Base-by-base conservation (phyloP, 495 filamentous ascomycete genomes). In the Halenospora varia region DNA sequence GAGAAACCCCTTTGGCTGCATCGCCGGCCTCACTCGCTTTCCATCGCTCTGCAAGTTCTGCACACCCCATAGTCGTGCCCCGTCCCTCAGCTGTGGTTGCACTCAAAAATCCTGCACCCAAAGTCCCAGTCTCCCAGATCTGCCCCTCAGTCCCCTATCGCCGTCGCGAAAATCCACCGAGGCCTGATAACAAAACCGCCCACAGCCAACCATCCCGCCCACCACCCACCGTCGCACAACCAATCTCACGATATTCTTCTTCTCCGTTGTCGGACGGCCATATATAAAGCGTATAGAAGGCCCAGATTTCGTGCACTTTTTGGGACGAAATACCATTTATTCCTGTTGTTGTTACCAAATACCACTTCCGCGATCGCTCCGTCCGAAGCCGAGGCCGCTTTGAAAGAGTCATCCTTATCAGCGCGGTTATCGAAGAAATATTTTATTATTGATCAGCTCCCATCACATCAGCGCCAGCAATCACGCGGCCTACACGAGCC, bases 381-480 rank as follows among this genome's bases (percentile, higher is more conserved):
- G 13, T 13, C 48, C 25, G 55, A 9, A 2, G 47, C 47, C 47
- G 47, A 49, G 47, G 20, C 19, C 2, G n/a, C n/a, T 9, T 35
- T n/a, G n/a, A 13, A 35, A 35, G 24, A 51, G 49, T 51, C 49
- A 51, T 51, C 49, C 29, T 35, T 35, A 35, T 35, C 29, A 35
- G 29, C 29, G 13, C 29, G 29, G 29, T 13, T 4, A 35, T 13
- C 13, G 13, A 4, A 4, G 6, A 35, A 35, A 35, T 35, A 13
- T 49, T 22, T 49, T 49, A 49, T 51, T 25, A n/a, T 45, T 24
- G 15, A 15, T 23, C 17, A 45, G 17, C 47, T 44, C n/a, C n/a
- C 53, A 47, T 60, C 57, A 50, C 50, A 48, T 60, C 57, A 53
- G 50, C 51, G 15, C 51, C 49, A 19, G 18, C 25, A 17, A 54